phyloP scores from a whole-genome alignment of 495 filamentous ascomycete genomes.

The Trichoderma gamsii region DNA sequence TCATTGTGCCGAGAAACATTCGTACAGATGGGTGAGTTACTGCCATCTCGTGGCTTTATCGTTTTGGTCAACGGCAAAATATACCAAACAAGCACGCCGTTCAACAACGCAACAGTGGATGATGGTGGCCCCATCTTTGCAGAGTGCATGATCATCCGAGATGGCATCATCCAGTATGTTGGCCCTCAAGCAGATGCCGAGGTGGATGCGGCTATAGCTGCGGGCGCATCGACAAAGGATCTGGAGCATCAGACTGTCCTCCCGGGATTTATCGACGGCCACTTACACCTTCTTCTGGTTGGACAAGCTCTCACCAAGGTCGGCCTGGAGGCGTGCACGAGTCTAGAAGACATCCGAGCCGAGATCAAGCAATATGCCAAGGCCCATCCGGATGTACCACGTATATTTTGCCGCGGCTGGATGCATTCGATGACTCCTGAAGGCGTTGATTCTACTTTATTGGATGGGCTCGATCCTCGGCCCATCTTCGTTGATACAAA shows the following conservation, averaged over 20 bases:
- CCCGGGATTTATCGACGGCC: constrained; percentile 60
- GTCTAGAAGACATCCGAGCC: constrained; percentile 47
- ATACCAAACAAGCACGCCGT: neutral
- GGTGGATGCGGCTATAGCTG: constrained; percentile 23
- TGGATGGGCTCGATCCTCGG: constrained; percentile 51
- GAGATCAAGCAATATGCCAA: constrained; percentile 46
- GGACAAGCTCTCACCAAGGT: constrained; percentile 54
- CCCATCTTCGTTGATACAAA: constrained; percentile 58
- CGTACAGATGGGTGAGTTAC: neutral
- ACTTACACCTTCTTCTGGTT: constrained; percentile 57
- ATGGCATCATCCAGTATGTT: constrained; percentile 31
- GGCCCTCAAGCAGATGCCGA: constrained; percentile 32
- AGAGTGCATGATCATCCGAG: constrained; percentile 24
- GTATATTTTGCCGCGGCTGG: constrained; percentile 55
- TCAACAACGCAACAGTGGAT: neutral
- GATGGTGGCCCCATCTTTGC: neutral
- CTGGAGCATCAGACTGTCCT: constrained; percentile 45
- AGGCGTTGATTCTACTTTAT: constrained; percentile 45
- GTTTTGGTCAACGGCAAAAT: constrained; percentile 7
- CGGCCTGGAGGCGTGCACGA: constrained; percentile 47
- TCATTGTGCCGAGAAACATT: neutral
- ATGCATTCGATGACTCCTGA: constrained; percentile 53
- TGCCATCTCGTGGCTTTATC: neutral
- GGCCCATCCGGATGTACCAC: constrained; percentile 41
- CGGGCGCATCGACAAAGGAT: constrained; percentile 34